phyloP scores from a whole-genome alignment of 202 grass and related monocot genomes.

The Eragrostis tef region DNA sequence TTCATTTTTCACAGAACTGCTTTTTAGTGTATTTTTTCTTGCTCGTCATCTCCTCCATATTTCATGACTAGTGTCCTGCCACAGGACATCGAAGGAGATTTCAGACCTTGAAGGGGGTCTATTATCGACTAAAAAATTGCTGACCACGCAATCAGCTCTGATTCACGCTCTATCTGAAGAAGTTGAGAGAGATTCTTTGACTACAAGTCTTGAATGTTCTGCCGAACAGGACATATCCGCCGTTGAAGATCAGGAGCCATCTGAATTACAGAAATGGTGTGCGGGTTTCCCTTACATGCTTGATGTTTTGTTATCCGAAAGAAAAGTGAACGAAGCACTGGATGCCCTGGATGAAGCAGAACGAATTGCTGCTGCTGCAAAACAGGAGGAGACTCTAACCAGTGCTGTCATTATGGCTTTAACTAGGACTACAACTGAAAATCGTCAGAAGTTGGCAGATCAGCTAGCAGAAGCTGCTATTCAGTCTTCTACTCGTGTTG shows the following conservation, averaged over 20 bases:
- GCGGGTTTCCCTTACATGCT: conserved; percentile 78
- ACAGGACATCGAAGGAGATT: conserved; percentile 94
- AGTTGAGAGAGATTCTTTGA: conserved; percentile 71
- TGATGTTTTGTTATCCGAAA: conserved; percentile 79
- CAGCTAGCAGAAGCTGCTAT: conserved; percentile 87
- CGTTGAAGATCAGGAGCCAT: conserved; percentile 71
- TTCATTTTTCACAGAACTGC: neutral
- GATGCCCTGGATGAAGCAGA: conserved; percentile 92
- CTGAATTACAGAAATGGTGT: conserved; percentile 77
- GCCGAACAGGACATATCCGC: conserved; percentile 47
- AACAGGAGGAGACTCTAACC: conserved; percentile 58
- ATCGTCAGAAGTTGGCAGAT: conserved; percentile 74
- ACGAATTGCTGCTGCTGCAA: conserved; percentile 57
- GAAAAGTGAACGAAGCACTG: conserved; percentile 86
- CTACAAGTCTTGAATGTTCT: conserved; percentile 50
- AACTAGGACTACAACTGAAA: conserved; percentile 56
- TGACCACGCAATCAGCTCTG: conserved; percentile 72
- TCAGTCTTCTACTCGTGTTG: conserved; percentile 71
- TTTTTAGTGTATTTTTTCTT: neutral
- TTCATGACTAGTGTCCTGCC: conserved; percentile 37
- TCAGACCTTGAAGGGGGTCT: conserved; percentile 90
- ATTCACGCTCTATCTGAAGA: conserved; percentile 82
- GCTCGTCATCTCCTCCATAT: neutral
- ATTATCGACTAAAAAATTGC: conserved; percentile 70
- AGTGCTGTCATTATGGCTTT: conserved; percentile 56